A percentile compares a stretch with the other conserved stretches of the same genome.
These are phyloP conservation scores for Alloascoidea africana DNA, from an alignment of 805 yeast genomes.

Conservation along the genomic window DNA sequence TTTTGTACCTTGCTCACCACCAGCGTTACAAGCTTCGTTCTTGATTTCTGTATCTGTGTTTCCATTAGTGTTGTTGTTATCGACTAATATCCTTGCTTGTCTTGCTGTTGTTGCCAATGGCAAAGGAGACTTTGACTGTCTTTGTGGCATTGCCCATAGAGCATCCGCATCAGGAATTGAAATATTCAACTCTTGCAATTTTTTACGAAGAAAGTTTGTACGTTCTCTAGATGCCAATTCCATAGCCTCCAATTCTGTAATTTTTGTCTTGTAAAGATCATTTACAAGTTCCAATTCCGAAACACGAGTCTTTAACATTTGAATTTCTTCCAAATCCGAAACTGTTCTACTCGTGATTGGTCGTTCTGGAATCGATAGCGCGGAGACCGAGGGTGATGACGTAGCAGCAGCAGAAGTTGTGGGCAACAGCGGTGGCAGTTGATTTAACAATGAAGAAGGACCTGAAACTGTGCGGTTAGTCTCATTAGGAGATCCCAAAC, in stretches of 20 bases:
- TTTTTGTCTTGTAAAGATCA: slow-evolving; percentile 72
- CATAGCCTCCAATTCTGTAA: slow-evolving; percentile 55
- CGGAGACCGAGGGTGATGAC: not conserved
- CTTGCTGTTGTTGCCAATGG: not conserved
- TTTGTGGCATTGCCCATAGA: too few relatives aligned
- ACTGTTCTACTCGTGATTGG: not conserved
- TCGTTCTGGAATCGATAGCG: too few relatives aligned
- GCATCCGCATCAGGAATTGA: too few relatives aligned
- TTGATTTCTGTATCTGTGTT: not conserved
- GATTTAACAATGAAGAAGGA: not conserved
- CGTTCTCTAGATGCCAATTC: slow-evolving; percentile 18
- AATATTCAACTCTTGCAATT: not conserved
- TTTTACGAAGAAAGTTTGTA: not conserved
- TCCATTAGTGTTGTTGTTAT: not conserved
- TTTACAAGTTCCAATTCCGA: slow-evolving; percentile 84
- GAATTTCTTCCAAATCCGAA: slow-evolving; percentile 5
- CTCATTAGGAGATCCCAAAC: too few relatives aligned
- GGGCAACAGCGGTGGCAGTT: slow-evolving; percentile 1
- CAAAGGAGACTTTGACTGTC: too few relatives aligned
- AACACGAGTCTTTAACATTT: slow-evolving; percentile 54
- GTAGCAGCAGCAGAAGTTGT: not conserved
- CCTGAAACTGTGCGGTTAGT: too few relatives aligned
- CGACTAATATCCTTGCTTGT: too few relatives aligned
- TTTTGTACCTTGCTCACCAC: too few relatives aligned
- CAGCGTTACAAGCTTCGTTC: too few relatives aligned